Evolutionary conservation across 257 asterid genomes (phyloP).

Genomic region (Voacanga thouarsii): DNA sequence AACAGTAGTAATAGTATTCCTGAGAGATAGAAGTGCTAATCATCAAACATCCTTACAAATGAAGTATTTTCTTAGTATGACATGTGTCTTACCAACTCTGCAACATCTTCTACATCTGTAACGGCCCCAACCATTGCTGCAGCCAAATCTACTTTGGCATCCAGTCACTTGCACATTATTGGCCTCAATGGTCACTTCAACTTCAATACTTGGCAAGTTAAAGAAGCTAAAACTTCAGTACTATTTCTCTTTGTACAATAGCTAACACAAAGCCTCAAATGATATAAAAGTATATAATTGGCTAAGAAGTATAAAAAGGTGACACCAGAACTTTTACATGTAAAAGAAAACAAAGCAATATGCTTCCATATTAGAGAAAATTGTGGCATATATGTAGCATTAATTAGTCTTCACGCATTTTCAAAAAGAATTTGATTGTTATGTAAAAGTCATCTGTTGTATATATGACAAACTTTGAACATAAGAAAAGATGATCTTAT

Average conservation of each 20-base stretch:
- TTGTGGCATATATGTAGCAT: background rate
- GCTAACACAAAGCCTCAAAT: no score
- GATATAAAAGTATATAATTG: no score
- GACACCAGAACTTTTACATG: background rate
- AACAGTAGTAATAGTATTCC: background rate
- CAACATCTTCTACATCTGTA: constrained; percentile 12
- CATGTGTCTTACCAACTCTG: constrained; percentile 7
- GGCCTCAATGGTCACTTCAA: background rate
- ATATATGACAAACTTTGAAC: no score
- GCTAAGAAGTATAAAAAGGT: no score
- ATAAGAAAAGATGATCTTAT: no score
- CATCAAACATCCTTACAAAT: background rate
- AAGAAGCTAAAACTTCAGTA: background rate
- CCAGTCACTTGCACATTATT: background rate
- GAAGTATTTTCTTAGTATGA: background rate
- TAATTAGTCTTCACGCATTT: background rate
- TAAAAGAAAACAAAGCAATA: background rate
- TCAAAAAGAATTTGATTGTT: no score
- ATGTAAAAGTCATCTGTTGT: no score
- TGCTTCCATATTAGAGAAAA: background rate
- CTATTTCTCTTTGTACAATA: background rate
- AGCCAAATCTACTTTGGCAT: background rate
- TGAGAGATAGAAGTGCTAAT: background rate
- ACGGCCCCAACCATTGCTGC: background rate
- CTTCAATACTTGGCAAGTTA: constrained; percentile 9